Conservation (phyloP, 2,329 filamentous ascomycete genomes). For the Teratosphaeria pseudoeucalypti region DNA sequence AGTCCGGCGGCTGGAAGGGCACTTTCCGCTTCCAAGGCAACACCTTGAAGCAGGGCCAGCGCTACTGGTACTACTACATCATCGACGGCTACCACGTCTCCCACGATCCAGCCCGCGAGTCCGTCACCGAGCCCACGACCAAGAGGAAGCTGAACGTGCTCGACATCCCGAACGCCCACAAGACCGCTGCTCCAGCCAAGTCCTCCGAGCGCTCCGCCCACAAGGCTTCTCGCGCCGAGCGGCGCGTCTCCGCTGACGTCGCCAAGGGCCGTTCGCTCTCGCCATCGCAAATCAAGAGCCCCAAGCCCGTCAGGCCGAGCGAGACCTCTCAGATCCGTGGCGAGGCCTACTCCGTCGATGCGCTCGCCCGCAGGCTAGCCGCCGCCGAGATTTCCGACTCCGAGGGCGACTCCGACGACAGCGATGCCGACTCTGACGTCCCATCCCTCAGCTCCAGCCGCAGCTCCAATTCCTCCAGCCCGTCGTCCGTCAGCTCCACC, state of each 20-base stretch:
- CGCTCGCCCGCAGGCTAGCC: slow-evolving; percentile 57
- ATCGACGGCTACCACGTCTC: slow-evolving; percentile 98
- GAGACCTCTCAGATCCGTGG: slow-evolving; percentile 81
- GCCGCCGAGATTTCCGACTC: slow-evolving; percentile 41
- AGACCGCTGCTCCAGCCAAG: slow-evolving; percentile 27
- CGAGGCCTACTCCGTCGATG: slow-evolving; percentile 69
- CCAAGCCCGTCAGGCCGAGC: slow-evolving; percentile 79
- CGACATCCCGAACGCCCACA: slow-evolving; percentile 60
- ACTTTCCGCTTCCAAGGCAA: slow-evolving; percentile 90
- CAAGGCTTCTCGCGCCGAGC: slow-evolving; percentile 31
- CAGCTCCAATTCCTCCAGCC: slow-evolving; percentile 52
- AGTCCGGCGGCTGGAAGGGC: slow-evolving; percentile 87
- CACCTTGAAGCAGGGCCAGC: slow-evolving; percentile 75
- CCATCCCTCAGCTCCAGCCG: slow-evolving; percentile 61
- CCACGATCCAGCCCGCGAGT: slow-evolving; percentile 84
- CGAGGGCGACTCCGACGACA: slow-evolving; percentile 13
- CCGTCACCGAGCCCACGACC: slow-evolving; percentile 89
- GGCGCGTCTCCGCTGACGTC: slow-evolving; percentile 54
- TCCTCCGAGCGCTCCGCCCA: slow-evolving; percentile 15
- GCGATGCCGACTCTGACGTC: slow-evolving; percentile 29
- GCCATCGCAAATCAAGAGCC: slow-evolving; percentile 78
- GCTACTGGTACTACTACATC: slow-evolving; percentile 99
- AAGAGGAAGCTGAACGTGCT: slow-evolving; percentile 96
- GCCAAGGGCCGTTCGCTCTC: slow-evolving; percentile 83
- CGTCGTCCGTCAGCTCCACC: slow-evolving; percentile 42